Percentiles rank a stretch among this genome's conserved stretches.
phyloP scores from a whole-genome alignment of 768 basidiomycete species.

The Kwoniella heveanensis region DNA sequence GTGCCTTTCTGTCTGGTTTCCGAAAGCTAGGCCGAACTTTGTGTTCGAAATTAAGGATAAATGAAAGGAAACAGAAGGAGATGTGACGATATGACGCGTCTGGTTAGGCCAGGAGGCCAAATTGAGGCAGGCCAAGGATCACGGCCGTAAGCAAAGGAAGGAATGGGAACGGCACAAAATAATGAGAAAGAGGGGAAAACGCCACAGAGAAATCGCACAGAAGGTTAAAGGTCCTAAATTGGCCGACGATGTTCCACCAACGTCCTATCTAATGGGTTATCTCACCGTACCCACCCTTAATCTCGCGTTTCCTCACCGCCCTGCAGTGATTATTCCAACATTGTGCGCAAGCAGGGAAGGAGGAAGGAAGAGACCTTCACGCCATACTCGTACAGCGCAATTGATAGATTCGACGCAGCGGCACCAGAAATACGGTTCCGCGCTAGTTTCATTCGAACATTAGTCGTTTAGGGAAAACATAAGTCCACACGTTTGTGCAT shows the following conservation, averaged over 20 bases:
- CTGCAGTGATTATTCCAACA: too few species aligned
- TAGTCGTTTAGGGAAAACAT: too few species aligned
- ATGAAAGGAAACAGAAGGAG: neutral
- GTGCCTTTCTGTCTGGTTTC: neutral
- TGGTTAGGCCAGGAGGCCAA: too few species aligned
- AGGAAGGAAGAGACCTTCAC: too few species aligned
- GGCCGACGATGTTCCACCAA: too few species aligned
- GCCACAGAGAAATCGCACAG: neutral
- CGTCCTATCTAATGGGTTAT: neutral
- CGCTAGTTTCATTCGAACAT: conserved; percentile 4
- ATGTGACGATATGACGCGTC: neutral
- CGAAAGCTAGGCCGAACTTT: neutral
- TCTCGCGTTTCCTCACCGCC: conserved; percentile 23
- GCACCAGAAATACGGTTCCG: neutral
- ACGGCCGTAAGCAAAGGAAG: neutral
- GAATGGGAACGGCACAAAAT: too few species aligned
- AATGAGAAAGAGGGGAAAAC: neutral
- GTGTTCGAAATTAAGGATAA: conserved; percentile 1
- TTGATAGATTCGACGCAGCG: neutral
- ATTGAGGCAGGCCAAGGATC: neutral
- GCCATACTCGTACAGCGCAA: neutral
- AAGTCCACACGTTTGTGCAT: too few species aligned
- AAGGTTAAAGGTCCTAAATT: too few species aligned
- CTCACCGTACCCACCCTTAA: conserved; percentile 9
- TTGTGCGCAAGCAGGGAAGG: too few species aligned